Evolutionary conservation across 495 filamentous ascomycete genomes (phyloP).

Genomic region (Hamigera avellanea): DNA sequence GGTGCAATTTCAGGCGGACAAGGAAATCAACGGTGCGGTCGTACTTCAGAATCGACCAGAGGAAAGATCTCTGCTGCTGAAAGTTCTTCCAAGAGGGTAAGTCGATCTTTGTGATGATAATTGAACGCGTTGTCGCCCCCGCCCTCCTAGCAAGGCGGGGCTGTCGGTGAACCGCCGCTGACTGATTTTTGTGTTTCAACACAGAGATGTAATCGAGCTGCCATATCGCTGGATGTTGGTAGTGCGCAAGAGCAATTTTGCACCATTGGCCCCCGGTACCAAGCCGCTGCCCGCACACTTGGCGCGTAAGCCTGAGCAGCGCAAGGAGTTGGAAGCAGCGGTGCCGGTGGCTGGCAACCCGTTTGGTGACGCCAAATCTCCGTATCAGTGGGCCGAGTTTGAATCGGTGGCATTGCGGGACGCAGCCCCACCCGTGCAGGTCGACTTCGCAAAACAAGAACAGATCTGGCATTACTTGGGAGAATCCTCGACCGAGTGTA

Average conservation of each 20-base stretch:
- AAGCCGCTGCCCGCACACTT: constrained; percentile 48
- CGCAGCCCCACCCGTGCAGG: constrained; percentile 39
- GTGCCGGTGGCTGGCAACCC: constrained; percentile 44
- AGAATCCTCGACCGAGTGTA: constrained; percentile 78
- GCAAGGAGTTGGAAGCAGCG: constrained; percentile 35
- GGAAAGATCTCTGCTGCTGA: constrained; percentile 61
- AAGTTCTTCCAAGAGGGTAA: constrained; percentile 81
- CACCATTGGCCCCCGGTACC: constrained; percentile 40
- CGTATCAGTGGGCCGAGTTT: constrained; percentile 75
- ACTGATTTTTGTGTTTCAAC: constrained; percentile 1
- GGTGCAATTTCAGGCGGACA: constrained; percentile 79
- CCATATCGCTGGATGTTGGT: constrained; percentile 45
- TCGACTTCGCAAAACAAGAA: constrained; percentile 57
- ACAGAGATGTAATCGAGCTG: constrained; percentile 40
- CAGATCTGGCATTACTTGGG: constrained; percentile 88
- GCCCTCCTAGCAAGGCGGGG: too few species aligned
- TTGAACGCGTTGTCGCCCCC: too few species aligned
- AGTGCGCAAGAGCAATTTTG: constrained; percentile 40
- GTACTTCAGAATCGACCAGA: constrained; percentile 67
- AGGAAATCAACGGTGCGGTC: constrained; percentile 83
- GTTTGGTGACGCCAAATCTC: constrained; percentile 44
- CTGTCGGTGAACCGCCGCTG: constrained; percentile 18
- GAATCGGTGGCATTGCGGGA: constrained; percentile 41
- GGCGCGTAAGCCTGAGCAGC: constrained; percentile 33
- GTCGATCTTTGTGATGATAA: too few species aligned